Conservation (phyloP, 169 alveolate genomes). For the Theileria luwenshuni region DNA sequence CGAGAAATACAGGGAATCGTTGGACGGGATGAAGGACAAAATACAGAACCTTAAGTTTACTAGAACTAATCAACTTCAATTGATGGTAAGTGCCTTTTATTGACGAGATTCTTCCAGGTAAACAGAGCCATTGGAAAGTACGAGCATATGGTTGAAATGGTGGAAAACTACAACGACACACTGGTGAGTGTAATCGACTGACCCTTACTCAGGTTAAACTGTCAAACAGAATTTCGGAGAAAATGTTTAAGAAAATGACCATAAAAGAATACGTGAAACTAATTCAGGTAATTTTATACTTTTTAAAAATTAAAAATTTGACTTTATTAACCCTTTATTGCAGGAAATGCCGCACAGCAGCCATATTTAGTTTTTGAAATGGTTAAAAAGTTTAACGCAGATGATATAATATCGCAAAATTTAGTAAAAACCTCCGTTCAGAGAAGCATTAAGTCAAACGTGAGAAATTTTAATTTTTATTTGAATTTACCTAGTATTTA, state of each 20-base stretch:
- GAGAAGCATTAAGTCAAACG: conserved; percentile 81
- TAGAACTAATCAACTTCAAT: conserved; percentile 51
- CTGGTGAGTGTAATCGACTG: conserved; percentile 17
- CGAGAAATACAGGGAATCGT: not conserved
- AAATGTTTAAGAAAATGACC: conserved; percentile 14
- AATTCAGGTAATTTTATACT: conserved; percentile 4
- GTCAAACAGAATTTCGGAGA: conserved; percentile 13
- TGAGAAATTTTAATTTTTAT: conserved; percentile 27
- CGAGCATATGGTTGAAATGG: conserved; percentile 32
- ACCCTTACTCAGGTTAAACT: not conserved
- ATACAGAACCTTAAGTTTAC: conserved; percentile 14
- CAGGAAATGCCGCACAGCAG: conserved; percentile 7
- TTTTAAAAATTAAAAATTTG: conserved; percentile 1
- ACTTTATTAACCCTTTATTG: conserved; percentile 20
- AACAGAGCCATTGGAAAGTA: conserved; percentile 37
- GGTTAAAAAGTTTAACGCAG: conserved; percentile 69
- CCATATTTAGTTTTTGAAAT: conserved; percentile 26
- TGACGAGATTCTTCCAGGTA: conserved; percentile 24
- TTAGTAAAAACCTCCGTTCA: conserved; percentile 86
- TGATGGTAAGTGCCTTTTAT: conserved; percentile 14
- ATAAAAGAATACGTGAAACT: conserved; percentile 23
- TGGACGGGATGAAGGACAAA: not conserved
- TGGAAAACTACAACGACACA: conserved; percentile 37
- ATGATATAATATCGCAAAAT: conserved; percentile 83
- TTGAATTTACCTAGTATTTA: not conserved